Base-by-base conservation (phyloP, 108 stramenopile genomes). In the Fragilaria crotonensis region DNA sequence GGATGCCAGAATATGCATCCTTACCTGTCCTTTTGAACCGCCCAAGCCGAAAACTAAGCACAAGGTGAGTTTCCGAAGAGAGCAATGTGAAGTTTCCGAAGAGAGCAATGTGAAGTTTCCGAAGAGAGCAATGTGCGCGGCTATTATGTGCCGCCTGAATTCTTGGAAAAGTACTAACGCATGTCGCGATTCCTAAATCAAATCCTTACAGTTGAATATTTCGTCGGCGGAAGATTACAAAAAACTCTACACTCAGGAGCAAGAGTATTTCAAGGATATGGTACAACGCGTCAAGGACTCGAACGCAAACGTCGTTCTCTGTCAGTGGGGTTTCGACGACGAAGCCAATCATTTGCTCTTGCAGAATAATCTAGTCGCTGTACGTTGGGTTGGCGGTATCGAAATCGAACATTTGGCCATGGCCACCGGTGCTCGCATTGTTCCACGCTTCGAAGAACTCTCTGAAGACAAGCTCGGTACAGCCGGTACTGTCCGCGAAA, bases 301-400 rank as follows among this genome's bases (percentile, higher is more conserved):
- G 63, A 97, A 97, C 19, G 95, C 98, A 60, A 99, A 97, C n/a
- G 52, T 94, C 30, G 93, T 95, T 54, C 83, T 96, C 69, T 97
- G 97, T 79, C 97, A 98, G 78, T 98, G 97, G 99, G 99, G 99
- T 36, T 97, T 99, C 63, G 99, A 99, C 68, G 99, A 99, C 64
- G 97, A 98, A 70, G 97, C 97, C 51, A 98, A 97, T 70, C 96
- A 98, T 59, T 73, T 98, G 25, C 77, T 99, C 30, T 71, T 98
- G 31, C 96, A 97, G 68, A 89, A 93, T 66, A 64, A 87, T 45
- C 77, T 96, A 3, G 88, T 95, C 25, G 95, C 95, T 30, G 95
- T 96, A 26, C 85, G 97, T 46, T 97, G 97, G 96, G 97, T 98
- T 1, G 99, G 97, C 47, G 97, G 97, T 32, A 96, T 98, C 25